Conservation (phyloP, 2,329 filamentous ascomycete genomes). For the Purpureocillium takamizusanense region DNA sequence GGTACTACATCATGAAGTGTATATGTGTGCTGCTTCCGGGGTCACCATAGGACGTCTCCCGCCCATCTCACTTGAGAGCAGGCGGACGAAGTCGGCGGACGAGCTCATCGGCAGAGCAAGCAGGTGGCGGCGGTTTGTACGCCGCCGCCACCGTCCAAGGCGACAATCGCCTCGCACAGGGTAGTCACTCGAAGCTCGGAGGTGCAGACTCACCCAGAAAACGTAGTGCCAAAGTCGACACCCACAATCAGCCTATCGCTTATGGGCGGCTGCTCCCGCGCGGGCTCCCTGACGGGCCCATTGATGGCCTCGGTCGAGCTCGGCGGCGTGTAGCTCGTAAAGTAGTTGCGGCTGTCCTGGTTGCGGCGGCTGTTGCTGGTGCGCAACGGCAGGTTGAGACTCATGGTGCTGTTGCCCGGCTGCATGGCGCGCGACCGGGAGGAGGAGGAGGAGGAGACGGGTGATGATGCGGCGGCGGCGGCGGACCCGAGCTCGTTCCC, state of each 20-base stretch:
- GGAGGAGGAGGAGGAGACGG: not conserved
- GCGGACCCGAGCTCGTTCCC: no score
- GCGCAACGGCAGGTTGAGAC: slow-evolving; percentile 42
- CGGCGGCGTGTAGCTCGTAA: slow-evolving; percentile 43
- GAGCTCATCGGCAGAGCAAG: no score
- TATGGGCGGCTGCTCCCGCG: slow-evolving; percentile 39
- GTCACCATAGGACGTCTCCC: no score
- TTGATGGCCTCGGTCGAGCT: slow-evolving; percentile 55
- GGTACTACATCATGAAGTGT: no score
- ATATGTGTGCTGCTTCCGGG: no score
- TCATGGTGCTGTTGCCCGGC: slow-evolving; percentile 26
- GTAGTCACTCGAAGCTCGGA: no score
- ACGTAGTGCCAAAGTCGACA: slow-evolving; percentile 79
- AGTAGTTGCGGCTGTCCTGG: slow-evolving; percentile 47
- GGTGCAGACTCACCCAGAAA: slow-evolving; percentile 57
- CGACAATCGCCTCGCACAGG: no score
- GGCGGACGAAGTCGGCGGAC: not conserved
- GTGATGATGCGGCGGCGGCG: not conserved
- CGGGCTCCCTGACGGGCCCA: slow-evolving; percentile 48
- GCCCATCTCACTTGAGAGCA: not conserved
- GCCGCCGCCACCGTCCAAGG: no score
- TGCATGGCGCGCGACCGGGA: not conserved
- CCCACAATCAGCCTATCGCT: slow-evolving; percentile 65
- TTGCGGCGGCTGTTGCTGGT: slow-evolving; percentile 37
- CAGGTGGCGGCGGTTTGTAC: no score